Evolutionary conservation across 2,329 filamentous ascomycete species (phyloP).

Genomic region (Arthrocladium fulminans): DNA sequence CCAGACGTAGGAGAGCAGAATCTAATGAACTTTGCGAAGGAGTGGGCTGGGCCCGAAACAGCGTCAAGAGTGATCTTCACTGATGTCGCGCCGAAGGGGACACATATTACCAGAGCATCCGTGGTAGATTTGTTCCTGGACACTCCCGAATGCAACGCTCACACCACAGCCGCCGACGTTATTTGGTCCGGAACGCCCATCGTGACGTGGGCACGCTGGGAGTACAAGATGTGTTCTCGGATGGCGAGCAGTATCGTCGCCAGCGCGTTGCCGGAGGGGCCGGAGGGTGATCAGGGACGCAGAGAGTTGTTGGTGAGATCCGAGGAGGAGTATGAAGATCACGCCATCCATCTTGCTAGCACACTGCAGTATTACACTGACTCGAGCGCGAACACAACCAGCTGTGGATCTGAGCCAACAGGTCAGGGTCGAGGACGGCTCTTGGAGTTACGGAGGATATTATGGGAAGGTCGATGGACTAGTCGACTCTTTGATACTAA

Average conservation of each 20-base stretch:
- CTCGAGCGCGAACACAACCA: neutral
- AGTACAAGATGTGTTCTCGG: constrained; percentile 97
- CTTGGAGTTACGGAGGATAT: constrained; percentile 65
- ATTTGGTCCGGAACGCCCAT: constrained; percentile 93
- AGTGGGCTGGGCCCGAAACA: constrained; percentile 78
- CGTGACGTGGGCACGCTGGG: constrained; percentile 79
- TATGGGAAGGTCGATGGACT: constrained; percentile 76
- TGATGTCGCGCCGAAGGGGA: constrained; percentile 88
- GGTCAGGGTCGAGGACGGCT: constrained; percentile 59
- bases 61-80: constrained; percentile 86
- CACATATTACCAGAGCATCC: constrained; percentile 84
- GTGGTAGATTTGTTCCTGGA: constrained; percentile 93
- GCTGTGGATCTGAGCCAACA: constrained; percentile 13
- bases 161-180: constrained; percentile 93
- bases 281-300: constrained; percentile 59
- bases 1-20: constrained; percentile 87
- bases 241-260: constrained; percentile 94
- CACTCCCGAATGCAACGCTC: constrained; percentile 95
- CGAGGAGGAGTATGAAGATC: constrained; percentile 77
- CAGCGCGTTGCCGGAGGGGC: constrained; percentile 69
- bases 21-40: constrained; percentile 65
- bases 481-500: constrained; percentile 85
- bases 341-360: constrained; percentile 59
- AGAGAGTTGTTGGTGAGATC: constrained; percentile 65
- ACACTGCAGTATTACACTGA: constrained; percentile 51